Evolutionary conservation across 345 rosid species (phyloP).

Genomic region (Erodium maritimum): DNA sequence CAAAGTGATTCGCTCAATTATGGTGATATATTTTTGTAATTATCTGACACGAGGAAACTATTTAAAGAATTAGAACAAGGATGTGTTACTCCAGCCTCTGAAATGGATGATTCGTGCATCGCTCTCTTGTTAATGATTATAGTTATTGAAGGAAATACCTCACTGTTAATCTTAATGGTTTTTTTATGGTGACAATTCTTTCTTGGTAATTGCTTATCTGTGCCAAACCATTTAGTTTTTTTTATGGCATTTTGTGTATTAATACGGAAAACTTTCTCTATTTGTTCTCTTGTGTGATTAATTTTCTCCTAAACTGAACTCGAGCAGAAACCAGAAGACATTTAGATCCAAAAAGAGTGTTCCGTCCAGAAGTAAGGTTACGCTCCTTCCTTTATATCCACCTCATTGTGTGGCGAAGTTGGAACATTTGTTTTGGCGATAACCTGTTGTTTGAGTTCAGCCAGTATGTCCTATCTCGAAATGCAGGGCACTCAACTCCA

Average conservation of each 20-base stretch:
- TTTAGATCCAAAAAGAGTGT: conserved; percentile 61
- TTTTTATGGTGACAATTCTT: neutral
- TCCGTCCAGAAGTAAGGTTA: conserved; percentile 57
- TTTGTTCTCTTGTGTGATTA: neutral
- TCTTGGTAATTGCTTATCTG: neutral
- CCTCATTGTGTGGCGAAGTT: neutral
- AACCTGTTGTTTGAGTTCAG: neutral
- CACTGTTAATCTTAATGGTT: neutral
- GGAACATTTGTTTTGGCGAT: neutral
- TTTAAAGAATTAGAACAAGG: neutral
- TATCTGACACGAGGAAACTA: neutral
- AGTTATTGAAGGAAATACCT: neutral
- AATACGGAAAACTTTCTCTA: neutral
- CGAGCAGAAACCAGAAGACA: conserved; percentile 54
- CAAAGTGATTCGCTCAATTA: neutral
- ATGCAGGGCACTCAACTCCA: conserved; percentile 62
- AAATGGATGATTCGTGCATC: neutral
- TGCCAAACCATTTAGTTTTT: neutral
- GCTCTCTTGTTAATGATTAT: neutral
- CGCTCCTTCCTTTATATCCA: neutral
- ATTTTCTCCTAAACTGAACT: neutral
- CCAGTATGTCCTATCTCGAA: neutral
- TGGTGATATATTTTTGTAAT: neutral
- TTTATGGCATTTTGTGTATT: neutral
- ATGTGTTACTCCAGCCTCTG: neutral